Conservation (phyloP, 1,139 yeast species). For the Candida glucosophila region DNA sequence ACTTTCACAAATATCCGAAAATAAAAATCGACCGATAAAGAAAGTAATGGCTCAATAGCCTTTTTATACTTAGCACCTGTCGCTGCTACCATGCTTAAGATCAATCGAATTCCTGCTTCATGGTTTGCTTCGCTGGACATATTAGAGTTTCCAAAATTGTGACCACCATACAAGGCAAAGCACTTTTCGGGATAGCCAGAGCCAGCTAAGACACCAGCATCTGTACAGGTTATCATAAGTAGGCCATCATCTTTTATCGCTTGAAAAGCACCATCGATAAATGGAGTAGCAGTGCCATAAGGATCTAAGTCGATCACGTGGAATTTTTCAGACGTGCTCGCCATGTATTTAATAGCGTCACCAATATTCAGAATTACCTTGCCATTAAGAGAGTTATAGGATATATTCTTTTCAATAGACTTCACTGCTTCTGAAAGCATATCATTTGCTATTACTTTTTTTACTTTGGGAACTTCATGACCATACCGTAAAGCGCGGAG, state of each 20-base stretch:
- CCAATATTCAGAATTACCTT: constrained; percentile 63
- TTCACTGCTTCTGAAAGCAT: constrained; percentile 80
- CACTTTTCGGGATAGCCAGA: constrained; percentile 95
- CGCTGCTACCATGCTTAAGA: constrained; percentile 63
- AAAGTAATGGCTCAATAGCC: constrained; percentile 75
- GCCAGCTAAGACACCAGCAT: constrained; percentile 91
- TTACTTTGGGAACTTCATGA: constrained; percentile 72
- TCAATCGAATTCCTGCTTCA: constrained; percentile 85
- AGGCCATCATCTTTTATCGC: constrained; percentile 75
- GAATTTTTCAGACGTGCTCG: constrained; percentile 42
- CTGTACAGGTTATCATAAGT: constrained; percentile 88
- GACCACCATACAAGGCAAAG: constrained; percentile 81
- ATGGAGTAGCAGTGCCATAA: constrained; percentile 94
- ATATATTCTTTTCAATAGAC: constrained; percentile 64
- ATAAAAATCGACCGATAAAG: constrained; percentile 85
- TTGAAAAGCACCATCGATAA: constrained; percentile 84
- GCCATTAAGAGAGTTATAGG: constrained; percentile 47
- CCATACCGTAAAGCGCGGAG: constrained; percentile 89
- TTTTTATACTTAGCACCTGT: constrained; percentile 89
- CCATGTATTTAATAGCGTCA: constrained; percentile 84
- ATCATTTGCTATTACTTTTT: constrained; percentile 79
- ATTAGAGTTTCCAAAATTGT: constrained; percentile 62
- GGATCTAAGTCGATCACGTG: constrained; percentile 94
- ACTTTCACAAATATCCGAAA: constrained; percentile 79
- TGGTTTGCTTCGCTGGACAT: constrained; percentile 79